Evolutionary conservation across 2,329 filamentous ascomycete species (phyloP), one percentile per base, ranked within the genome.

Genomic region (Nectriaceae sp.): DNA sequence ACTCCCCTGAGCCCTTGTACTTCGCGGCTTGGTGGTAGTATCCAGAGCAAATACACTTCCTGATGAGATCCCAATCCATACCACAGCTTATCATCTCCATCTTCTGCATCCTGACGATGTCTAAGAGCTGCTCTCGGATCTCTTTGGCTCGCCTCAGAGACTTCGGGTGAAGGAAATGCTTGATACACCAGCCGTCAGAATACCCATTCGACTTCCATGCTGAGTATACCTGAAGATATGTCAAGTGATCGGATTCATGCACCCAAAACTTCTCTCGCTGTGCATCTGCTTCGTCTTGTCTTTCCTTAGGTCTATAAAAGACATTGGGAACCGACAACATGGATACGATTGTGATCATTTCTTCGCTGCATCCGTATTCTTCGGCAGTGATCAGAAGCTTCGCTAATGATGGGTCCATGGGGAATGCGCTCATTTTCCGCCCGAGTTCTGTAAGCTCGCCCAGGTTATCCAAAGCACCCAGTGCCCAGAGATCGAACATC

Each of bases 221-320:
- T 6, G 87, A 87, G 72, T 96, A 99, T 1, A 99, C 94, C 64
- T 97, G 92, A 3, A 99, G 82, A 37, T 97, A 88, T 0, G 94
- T 99, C 35, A 99, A 76, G 67, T 99, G 94, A 67, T 99, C 94
- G 2, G 91, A 97, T 70, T 99, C 94, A 21, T 94, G 91, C 6
- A 99, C 94, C 73, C 96, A 97, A 71, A 99, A 99, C 69, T 97
- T 97, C 68, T 99, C 94, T 21, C 93, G 85, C 26, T 94, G 92
- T 1, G 92, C 86, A 63, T 99, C 94, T 5, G 93, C 94, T 73
- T 99, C 94, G 65, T 99, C 94, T 63, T 96, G 89, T 1, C 94
- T 87, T 70, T 99, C 95, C 67, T 96, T 97, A 3, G 94, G 94
- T 5, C 95, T 84, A 73, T 97, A 97, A 72, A 97, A 99, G 21